A percentile compares a stretch with the other conserved stretches of the same genome.
phyloP scores from a whole-genome alignment of 2,329 filamentous ascomycete species.

The Coniochaeta sp. region DNA sequence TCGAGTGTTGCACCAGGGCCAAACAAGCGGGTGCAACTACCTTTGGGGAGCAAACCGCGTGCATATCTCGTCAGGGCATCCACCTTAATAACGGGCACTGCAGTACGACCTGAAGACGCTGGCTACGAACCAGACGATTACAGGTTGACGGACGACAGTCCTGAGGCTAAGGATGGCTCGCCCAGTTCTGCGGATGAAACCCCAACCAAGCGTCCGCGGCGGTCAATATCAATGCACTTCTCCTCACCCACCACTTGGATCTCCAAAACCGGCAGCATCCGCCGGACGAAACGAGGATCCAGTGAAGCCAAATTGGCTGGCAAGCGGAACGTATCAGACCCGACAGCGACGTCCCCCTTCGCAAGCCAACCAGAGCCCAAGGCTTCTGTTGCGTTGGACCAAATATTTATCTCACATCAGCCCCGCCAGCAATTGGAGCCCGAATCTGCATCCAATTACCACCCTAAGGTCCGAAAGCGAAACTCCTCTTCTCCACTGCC shows the following conservation, averaged over 20 bases:
- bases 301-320: constrained; percentile 30
- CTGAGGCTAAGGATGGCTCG: background rate
- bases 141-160: background rate
- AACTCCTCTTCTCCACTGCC: constrained; percentile 50
- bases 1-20: constrained; percentile 24
- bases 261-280: constrained; percentile 47
- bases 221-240: constrained; percentile 55
- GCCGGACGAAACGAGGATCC: constrained; percentile 44
- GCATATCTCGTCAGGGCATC: constrained; percentile 30
- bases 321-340: constrained; percentile 48
- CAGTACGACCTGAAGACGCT: constrained; percentile 15
- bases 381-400: constrained; percentile 12
- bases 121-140: background rate
- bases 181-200: constrained; percentile 7
- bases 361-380: background rate
- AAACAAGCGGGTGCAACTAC: constrained; percentile 20
- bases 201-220: constrained; percentile 35
- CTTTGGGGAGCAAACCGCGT: constrained; percentile 14
- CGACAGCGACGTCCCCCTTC: constrained; percentile 19
- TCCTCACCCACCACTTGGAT: constrained; percentile 51
- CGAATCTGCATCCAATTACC: constrained; percentile 14
- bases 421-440: constrained; percentile 20
- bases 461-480: constrained; percentile 28
- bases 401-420: constrained; percentile 17
- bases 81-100: constrained; percentile 14